Evolutionary conservation across 345 rosid species (phyloP).

Genomic region (Cochlearia excelsa): DNA sequence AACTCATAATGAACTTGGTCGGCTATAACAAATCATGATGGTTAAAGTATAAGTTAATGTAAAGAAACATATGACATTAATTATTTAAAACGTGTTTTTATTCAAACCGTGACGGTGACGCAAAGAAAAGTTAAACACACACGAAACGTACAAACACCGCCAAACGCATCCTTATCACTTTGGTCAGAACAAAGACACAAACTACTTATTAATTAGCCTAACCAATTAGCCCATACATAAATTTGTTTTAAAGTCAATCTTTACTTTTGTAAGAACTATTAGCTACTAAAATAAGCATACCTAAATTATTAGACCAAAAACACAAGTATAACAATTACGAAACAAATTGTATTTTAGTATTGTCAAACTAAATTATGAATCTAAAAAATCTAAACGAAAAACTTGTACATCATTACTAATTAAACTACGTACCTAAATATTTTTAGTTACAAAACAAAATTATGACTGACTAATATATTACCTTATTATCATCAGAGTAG

Average conservation of each 20-base stretch:
- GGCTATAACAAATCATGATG: too few relatives aligned
- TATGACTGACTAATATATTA: constrained; percentile 2
- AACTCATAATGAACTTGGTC: background rate
- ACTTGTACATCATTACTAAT: background rate
- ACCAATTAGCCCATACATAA: background rate
- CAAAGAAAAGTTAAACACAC: constrained; percentile 20
- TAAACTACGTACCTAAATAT: background rate
- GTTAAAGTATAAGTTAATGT: background rate
- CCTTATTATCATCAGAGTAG: constrained; percentile 81
- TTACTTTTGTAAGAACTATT: background rate
- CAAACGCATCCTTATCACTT: constrained; percentile 39
- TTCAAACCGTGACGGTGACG: constrained; percentile 19
- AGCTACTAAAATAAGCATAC: background rate
- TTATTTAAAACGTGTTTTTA: constrained; percentile 6
- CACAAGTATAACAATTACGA: too few relatives aligned
- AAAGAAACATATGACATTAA: constrained; percentile 9
- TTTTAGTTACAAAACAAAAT: too few relatives aligned
- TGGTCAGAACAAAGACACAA: constrained; percentile 8
- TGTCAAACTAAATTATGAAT: background rate
- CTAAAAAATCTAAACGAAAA: too few relatives aligned
- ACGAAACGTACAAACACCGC: constrained; percentile 32
- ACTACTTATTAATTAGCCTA: background rate
- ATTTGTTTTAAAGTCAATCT: background rate
- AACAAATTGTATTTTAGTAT: too few relatives aligned
- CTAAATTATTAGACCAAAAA: constrained; percentile 1